Evolutionary conservation across 2,329 filamentous ascomycete species (phyloP).

Genomic region (Aspergillus viridinutans): DNA sequence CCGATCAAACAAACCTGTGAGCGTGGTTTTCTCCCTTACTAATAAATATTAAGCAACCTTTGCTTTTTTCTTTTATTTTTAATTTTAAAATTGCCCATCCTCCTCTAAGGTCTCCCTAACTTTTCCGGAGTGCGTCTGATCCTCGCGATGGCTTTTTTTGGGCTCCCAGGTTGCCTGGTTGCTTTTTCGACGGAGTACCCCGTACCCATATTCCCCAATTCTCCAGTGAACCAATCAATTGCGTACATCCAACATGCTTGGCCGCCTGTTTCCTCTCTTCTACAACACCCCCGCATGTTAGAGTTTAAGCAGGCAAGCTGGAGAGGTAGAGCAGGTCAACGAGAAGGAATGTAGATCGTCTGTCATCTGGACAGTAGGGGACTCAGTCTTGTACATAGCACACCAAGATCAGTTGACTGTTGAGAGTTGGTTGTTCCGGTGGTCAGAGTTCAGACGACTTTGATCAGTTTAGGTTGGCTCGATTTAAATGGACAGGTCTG

Average conservation of each 20-base stretch:
- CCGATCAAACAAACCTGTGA: background rate
- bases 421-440: background rate
- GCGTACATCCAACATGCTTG: constrained; percentile 1
- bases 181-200: background rate
- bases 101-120: background rate
- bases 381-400: background rate
- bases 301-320: constrained; percentile 3
- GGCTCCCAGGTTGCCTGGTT: constrained; percentile 1
- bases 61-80: background rate
- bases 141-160: background rate
- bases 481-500: too few species aligned
- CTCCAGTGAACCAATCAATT: constrained; percentile 5
- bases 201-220: background rate
- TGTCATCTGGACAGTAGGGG: background rate
- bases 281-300: constrained; percentile 5
- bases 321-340: background rate
- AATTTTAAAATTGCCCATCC: background rate
- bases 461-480: too few species aligned
- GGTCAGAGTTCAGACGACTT: background rate
- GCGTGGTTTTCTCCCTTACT: background rate
- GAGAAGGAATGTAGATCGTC: background rate
- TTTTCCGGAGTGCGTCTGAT: background rate
- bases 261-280: background rate
- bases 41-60: background rate
- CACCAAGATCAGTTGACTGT: constrained; percentile 2